A percentile compares a stretch with the other conserved stretches of the same genome.
phyloP scores from a whole-genome alignment of 208 protist species.

The Acanthamoeba castellanii region DNA sequence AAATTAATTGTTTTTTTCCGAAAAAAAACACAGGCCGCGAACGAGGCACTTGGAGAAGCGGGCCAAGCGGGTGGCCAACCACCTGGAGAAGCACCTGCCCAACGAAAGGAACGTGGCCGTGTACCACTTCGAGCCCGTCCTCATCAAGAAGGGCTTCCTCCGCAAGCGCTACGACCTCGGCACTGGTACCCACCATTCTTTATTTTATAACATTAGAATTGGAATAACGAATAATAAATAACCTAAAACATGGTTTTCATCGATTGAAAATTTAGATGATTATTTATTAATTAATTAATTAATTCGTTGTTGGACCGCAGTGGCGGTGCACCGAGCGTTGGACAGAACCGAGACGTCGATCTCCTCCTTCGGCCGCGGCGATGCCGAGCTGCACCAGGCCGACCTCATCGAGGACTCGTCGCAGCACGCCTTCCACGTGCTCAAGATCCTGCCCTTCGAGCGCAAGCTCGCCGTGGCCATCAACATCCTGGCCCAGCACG shows the following conservation, averaged over 20 bases:
- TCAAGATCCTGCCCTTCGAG: slow-evolving; percentile 19
- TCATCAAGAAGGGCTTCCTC: slow-evolving; percentile 63
- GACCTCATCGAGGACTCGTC: slow-evolving; percentile 50
- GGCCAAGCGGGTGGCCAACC: not conserved
- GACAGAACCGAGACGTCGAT: slow-evolving; percentile 31
- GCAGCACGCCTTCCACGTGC: slow-evolving; percentile 12
- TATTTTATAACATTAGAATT: not conserved
- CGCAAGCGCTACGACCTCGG: slow-evolving; percentile 8
- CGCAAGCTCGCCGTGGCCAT: slow-evolving; percentile 37
- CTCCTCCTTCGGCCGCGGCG: not conserved
- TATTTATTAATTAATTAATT: not conserved
- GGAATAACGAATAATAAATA: too few species aligned
- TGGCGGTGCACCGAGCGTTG: slow-evolving; percentile 24
- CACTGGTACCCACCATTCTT: not conserved
- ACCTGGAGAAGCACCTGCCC: slow-evolving; percentile 38
- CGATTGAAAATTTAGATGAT: too few species aligned
- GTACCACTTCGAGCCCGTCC: not conserved
- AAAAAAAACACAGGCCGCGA: not conserved
- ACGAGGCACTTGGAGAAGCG: not conserved
- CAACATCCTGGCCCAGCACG: slow-evolving; percentile 7
- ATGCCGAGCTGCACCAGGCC: not conserved
- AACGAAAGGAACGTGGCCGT: slow-evolving; percentile 32
- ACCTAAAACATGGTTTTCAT: too few species aligned
- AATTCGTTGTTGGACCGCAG: not conserved
- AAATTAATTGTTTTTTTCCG: too few species aligned